Evolutionary conservation across 306 rosid species (phyloP).

Genomic region (Cucurbita moschata): DNA sequence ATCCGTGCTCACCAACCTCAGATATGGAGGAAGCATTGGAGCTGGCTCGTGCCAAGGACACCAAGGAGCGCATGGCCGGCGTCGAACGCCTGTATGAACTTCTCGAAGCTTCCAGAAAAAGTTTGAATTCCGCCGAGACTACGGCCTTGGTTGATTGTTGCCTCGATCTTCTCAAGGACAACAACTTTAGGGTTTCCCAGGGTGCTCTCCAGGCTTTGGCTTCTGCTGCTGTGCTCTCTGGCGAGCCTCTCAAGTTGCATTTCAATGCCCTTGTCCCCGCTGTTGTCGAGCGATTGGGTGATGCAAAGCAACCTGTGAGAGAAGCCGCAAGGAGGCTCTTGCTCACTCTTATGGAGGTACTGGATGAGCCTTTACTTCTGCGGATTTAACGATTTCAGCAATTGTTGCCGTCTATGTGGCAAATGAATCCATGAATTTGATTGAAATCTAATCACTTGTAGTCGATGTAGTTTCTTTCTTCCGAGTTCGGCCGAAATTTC

Average conservation of each 20-base stretch:
- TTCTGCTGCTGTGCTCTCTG: conserved; percentile 92
- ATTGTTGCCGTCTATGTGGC: background rate
- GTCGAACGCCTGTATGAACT: conserved; percentile 87
- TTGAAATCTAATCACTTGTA: background rate
- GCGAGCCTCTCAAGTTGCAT: conserved; percentile 86
- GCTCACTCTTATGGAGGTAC: conserved; percentile 97
- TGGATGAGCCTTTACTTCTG: background rate
- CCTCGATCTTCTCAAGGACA: conserved; percentile 91
- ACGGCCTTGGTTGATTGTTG: conserved; percentile 79
- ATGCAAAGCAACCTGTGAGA: conserved; percentile 87
- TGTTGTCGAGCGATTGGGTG: conserved; percentile 91
- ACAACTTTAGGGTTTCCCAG: conserved; percentile 84
- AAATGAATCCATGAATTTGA: background rate
- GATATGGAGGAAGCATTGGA: conserved; percentile 95
- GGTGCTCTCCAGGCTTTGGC: conserved; percentile 93
- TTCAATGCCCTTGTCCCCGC: conserved; percentile 96
- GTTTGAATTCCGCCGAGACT: conserved; percentile 58
- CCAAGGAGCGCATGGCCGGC: conserved; percentile 97
- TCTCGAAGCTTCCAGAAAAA: conserved; percentile 78
- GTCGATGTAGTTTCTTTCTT: background rate
- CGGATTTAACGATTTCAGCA: background rate
- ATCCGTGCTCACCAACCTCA: conserved; percentile 15
- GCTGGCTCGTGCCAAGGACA: conserved; percentile 90
- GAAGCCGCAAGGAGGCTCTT: conserved; percentile 85
- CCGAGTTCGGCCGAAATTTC: background rate